These are phyloP conservation scores for Metschnikowia matae DNA, from an alignment of 805 yeast genomes.

Conservation along the genomic window DNA sequence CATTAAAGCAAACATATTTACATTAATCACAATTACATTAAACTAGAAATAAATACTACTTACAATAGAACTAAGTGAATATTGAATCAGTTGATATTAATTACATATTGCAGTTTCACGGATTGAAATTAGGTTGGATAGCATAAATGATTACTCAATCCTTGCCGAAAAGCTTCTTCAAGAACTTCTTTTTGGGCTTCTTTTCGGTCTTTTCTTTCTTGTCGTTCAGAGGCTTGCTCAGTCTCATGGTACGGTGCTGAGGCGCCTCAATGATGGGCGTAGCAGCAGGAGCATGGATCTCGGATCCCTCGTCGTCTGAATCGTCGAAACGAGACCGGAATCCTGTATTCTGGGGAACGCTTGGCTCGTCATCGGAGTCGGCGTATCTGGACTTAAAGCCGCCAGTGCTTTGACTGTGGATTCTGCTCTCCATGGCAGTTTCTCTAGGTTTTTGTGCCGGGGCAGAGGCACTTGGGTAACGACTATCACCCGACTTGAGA, in stretches of 20 bases:
- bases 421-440: not conserved
- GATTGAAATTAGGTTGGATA: not conserved
- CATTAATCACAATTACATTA: no score
- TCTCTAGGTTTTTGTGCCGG: not conserved
- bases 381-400: conserved; percentile 51
- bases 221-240: conserved; percentile 8
- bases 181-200: conserved; percentile 28
- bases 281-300: not conserved
- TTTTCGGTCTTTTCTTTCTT: conserved; percentile 18
- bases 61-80: no score
- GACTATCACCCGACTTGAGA: not conserved
- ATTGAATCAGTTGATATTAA: no score
- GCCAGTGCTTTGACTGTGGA: not conserved
- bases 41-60: no score
- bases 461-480: not conserved
- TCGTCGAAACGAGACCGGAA: conserved; percentile 27
- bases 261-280: conserved; percentile 6
- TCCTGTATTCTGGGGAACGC: conserved; percentile 7
- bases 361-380: conserved; percentile 60
- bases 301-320: conserved; percentile 26
- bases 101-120: no score
- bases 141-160: conserved; percentile 1
- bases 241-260: conserved; percentile 12
- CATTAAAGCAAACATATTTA: not conserved
- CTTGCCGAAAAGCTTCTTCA: conserved; percentile 39